Evolutionary conservation across 1,139 yeast species (phyloP).

Genomic region (Kluyveromyces sp.): DNA sequence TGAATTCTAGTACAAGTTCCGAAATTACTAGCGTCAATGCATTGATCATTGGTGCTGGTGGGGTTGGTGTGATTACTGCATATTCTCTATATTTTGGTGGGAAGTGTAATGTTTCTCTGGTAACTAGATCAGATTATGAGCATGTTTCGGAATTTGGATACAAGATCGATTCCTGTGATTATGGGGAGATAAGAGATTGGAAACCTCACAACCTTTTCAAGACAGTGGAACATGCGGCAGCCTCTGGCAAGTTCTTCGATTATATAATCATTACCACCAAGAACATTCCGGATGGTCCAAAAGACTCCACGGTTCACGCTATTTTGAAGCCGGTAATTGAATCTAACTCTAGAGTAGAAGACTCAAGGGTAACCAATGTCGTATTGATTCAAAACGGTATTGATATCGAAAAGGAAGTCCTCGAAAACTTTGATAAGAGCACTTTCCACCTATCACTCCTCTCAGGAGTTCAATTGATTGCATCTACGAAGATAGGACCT

Average conservation of each 20-base stretch:
- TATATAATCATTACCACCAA: conserved; percentile 50
- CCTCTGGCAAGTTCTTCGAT: conserved; percentile 39
- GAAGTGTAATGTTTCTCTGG: conserved; percentile 38
- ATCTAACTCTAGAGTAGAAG: conserved; percentile 12
- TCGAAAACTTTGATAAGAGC: conserved; percentile 36
- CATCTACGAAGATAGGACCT: conserved; percentile 30
- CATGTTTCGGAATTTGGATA: conserved; percentile 39
- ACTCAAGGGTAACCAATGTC: conserved; percentile 32
- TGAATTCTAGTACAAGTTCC: too few species aligned
- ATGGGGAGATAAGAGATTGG: conserved; percentile 43
- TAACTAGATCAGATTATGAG: conserved; percentile 47
- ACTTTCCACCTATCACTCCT: conserved; percentile 30
- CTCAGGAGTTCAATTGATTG: conserved; percentile 47
- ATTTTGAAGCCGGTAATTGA: conserved; percentile 41
- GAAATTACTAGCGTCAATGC: neutral
- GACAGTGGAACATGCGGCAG: conserved; percentile 35
- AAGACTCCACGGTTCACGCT: conserved; percentile 36
- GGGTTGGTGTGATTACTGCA: conserved; percentile 54
- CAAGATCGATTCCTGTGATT: conserved; percentile 41
- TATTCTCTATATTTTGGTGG: conserved; percentile 36
- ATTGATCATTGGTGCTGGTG: conserved; percentile 48
- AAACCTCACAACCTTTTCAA: conserved; percentile 40
- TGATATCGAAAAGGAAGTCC: conserved; percentile 46
- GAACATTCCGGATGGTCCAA: conserved; percentile 46
- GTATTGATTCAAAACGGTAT: conserved; percentile 54